These are phyloP conservation scores for Intubia oerlemansii DNA, from an alignment of 2,329 filamentous ascomycete species.

Conservation along the genomic window DNA sequence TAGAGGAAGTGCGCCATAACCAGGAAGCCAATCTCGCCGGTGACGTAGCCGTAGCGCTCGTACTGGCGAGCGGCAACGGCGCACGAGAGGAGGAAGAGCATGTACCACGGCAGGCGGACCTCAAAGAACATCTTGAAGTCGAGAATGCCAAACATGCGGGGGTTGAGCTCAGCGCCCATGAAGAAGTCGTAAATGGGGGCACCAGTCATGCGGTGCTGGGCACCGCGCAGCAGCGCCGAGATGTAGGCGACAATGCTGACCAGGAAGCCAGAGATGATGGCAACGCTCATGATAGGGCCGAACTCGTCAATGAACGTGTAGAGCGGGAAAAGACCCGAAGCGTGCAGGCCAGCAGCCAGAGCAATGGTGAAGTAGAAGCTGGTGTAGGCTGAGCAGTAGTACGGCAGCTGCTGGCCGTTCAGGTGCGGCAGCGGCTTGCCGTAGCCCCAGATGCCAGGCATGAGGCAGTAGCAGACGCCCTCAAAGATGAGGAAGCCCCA, in stretches of 20 bases:
- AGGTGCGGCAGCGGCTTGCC: conserved; percentile 74
- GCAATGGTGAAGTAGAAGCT: conserved; percentile 76
- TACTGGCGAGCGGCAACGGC: conserved; percentile 53
- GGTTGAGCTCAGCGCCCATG: conserved; percentile 76
- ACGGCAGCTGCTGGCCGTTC: conserved; percentile 67
- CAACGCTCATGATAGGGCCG: conserved; percentile 76
- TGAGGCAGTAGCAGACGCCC: conserved; percentile 57
- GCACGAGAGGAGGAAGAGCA: conserved; percentile 48
- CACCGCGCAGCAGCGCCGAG: conserved; percentile 60
- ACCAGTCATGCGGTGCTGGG: conserved; percentile 81
- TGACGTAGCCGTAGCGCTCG: conserved; percentile 58
- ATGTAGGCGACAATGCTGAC: conserved; percentile 71
- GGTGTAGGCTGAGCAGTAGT: conserved; percentile 82
- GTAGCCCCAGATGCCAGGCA: conserved; percentile 73
- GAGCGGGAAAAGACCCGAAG: conserved; percentile 66
- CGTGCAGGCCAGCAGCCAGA: conserved; percentile 51
- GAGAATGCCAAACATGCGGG: conserved; percentile 62
- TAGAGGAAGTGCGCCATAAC: conserved; percentile 66
- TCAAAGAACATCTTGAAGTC: conserved; percentile 93
- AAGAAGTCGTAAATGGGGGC: conserved; percentile 71
- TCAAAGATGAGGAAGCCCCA: conserved; percentile 85
- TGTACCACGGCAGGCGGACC: conserved; percentile 72
- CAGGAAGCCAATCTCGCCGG: conserved; percentile 50
- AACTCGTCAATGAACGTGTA: conserved; percentile 93
- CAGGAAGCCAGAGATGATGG: conserved; percentile 74